Base-by-base conservation (phyloP, 495 filamentous ascomycete genomes). In the Penicillium soppii region DNA sequence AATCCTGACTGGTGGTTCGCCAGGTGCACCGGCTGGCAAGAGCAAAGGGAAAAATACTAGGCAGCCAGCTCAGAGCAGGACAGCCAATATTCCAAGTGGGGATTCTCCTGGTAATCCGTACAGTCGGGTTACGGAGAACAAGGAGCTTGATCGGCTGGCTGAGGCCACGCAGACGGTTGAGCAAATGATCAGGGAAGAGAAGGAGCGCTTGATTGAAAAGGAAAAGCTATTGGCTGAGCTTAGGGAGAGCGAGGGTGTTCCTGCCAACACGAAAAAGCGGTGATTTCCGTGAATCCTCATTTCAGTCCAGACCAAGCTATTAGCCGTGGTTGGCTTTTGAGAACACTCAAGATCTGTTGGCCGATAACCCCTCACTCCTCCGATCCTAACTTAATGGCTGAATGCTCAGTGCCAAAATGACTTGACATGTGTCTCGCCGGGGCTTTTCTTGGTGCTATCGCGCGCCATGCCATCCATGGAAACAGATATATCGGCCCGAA, bases 81-180 rank as follows among this genome's bases (percentile, higher is more conserved):
- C 82, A 30, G 87, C 86, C 25, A 81, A 89, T 73, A 83, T 92
- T 37, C 88, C 88, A n/a, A 63, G 77, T 17, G 73, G 64, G 16
- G 84, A 80, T 43, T 75, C 77, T 3, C 80, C 81, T 7, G 82
- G 76, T 13, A 84, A 89, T 61, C 84, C 85, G n/a, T 91, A 88
- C 63, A 88, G 85, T 65, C 71, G 75, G 57, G 83, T 87, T 66
- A 85, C 85, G 43, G 90, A 95, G 70, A 76, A 79, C 57, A 71
- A 79, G 49, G 89, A 94, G 70, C 52, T 86, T 51, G 79, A 83
- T 59, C 72, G 78, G 12, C 67, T 86, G 47, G 66, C 59, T 7
- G 76, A 79, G 51, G 82, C 81, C 1, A 75, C 83, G 20, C 85
- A 84, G 73, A 84, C 83, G 25, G 82, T 95, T 37, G 78, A 86